Evolutionary conservation across 225 moss, liverwort and hornwort genomes (phyloP), one percentile per base, ranked within the genome.

Genomic region (Polytrichum commune): DNA sequence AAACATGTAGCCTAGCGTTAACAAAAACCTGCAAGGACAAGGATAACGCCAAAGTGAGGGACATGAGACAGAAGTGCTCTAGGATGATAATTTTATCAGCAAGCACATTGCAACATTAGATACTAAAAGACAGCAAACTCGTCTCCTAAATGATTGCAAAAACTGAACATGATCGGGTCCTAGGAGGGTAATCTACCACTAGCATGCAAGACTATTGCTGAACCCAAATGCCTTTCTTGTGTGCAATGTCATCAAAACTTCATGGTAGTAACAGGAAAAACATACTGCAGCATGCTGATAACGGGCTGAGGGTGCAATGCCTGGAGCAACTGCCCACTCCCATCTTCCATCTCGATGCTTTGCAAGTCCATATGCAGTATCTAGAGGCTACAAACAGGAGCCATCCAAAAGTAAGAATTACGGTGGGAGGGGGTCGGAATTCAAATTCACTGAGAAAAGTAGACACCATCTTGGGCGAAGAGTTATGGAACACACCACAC

Each of bases 251-350:
- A 75, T 63, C 28, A 18, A 68, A 27, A 6, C 19, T 10, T 0
- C 10, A 6, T 54, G 38, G 2, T 46, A 46, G 16, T 46, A 46
- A 53, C 24, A 64, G 25, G 26, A 19, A 57, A 55, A 61, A 58
- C 88, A 69, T 74, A 93, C 93, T 29, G 93, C 93, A 61, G 93
- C 93, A 75, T 93, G 93, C 75, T 93, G 93, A 72, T 93, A 93
- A 27, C 93, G 89, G 32, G 91, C 89, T 29, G 93, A 93, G 20
- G 93, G 93, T 18, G 93, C 88, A 8, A 91, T 84, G 20, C 93
- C 93, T 55, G 93, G 93, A 24, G 93, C 93, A 30, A 93, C 64
- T 16, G 93, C 91, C 93, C 93, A 93, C 65, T 93, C 93, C 93
- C 91, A 93, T 20, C 93, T 83, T 29, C 93, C 93, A 75, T 93